Conservation (phyloP, 2,329 filamentous ascomycete genomes). For the Sarocladiaceae sp. region DNA sequence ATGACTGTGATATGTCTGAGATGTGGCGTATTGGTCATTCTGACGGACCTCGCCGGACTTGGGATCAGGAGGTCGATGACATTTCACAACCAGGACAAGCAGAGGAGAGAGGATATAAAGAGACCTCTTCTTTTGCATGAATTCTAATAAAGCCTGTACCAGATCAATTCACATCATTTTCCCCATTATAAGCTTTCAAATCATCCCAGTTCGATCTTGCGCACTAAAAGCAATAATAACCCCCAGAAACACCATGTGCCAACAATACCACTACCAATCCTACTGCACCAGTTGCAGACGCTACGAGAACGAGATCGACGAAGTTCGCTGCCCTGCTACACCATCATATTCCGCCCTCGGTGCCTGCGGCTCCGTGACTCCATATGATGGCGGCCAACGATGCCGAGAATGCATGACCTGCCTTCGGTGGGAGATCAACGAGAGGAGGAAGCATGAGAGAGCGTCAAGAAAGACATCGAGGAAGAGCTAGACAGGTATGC, state of each 20-base stretch:
- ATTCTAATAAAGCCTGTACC: too few relatives aligned
- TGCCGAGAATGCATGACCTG: conserved; percentile 5
- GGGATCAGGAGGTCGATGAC: too few relatives aligned
- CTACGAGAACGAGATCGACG: neutral
- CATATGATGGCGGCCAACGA: neutral
- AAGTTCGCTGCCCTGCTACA: neutral
- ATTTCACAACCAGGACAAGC: too few relatives aligned
- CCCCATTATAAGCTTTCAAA: too few relatives aligned
- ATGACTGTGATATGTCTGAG: too few relatives aligned
- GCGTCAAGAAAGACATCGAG: neutral
- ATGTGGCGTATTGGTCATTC: too few relatives aligned
- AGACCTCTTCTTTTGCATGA: too few relatives aligned
- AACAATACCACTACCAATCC: neutral
- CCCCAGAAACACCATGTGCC: neutral
- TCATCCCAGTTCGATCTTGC: too few relatives aligned
- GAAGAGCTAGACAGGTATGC: conserved; percentile 1
- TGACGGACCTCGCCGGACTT: too few relatives aligned
- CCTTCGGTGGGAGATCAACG: conserved; percentile 2
- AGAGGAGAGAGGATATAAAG: too few relatives aligned
- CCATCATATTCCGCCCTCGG: neutral
- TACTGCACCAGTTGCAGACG: conserved; percentile 5
- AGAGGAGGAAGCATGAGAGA: conserved; percentile 4
- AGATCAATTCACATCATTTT: too few relatives aligned
- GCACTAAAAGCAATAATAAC: neutral
- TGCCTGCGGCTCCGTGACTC: neutral